Base-by-base conservation (phyloP, 83 land plant genomes). In the Larix sibirica region DNA sequence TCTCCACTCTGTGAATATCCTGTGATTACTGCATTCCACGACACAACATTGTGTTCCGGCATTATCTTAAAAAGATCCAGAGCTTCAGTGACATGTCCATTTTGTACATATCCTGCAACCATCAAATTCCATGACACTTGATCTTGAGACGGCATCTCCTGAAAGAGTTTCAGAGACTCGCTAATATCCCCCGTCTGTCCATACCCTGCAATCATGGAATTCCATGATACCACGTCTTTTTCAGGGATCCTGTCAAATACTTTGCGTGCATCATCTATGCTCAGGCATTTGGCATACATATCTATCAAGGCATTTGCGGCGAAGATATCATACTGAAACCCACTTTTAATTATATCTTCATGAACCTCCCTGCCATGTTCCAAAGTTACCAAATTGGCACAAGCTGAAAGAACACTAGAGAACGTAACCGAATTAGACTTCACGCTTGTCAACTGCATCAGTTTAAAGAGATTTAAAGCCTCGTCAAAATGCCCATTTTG, bases 21-120 rank as follows among this genome's bases (percentile, higher is more conserved):
- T 4, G 94, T 85, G 54, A 92, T 92, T 88, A 92, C 81, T 5
- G 90, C 87, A 83, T 92, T 92, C 91, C 88, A 87, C 50, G 92
- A n/a, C 36, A 69, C 73, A 26, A 69, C 73, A 69, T 69, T 54
- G 12, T 54, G 58, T 54, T 10, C 58, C 2, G 58, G 58, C 58
- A 54, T 54, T 54, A 54, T 54, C 58, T 54, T 12, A 54, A 54
- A 54, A 54, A 54, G 14, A 54, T 13, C 58, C 58, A 54, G 58
- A 54, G 58, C 58, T 54, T 54, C 58, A 54, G 14, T 12, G 58
- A 54, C 58, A 54, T 54, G 58, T 54, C 58, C 58, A 54, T 54
- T 54, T 54, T 54, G 58, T 54, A 54, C 14, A 54, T 12, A 54
- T 54, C 58, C 58, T 54, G 58, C 13, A 12, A 54, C 13, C 58